Evolutionary conservation across 495 filamentous ascomycete genomes (phyloP).

Genomic region (Evernia prunastri): DNA sequence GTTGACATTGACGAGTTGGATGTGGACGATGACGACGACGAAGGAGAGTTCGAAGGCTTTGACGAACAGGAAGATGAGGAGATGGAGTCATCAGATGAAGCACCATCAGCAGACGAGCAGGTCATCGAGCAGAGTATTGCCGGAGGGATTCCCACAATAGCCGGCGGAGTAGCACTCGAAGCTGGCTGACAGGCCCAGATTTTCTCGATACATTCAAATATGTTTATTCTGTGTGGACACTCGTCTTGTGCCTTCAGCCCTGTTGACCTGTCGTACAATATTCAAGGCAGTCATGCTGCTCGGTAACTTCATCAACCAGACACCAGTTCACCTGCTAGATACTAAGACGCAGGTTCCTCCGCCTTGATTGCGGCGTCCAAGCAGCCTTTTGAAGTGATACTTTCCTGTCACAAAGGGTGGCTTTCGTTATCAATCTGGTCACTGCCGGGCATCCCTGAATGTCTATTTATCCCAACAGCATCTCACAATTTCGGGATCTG

Average conservation of each 20-base stretch:
- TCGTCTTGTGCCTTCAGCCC: not conserved
- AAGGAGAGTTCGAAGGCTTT: constrained; percentile 39
- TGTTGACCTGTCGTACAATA: not conserved
- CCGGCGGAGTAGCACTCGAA: not conserved
- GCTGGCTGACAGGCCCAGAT: not conserved
- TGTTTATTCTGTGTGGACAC: not conserved
- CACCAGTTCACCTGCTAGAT: no score
- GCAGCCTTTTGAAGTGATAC: no score
- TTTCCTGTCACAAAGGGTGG: no score
- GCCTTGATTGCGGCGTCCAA: no score
- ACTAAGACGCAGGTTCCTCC: no score
- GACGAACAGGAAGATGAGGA: constrained; percentile 28
- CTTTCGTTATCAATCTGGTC: no score
- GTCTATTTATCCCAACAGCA: no score
- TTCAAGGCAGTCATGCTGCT: not conserved
- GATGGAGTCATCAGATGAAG: constrained; percentile 2
- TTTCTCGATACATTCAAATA: not conserved
- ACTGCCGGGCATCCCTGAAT: no score
- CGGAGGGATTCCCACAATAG: not conserved
- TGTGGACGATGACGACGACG: constrained; percentile 6
- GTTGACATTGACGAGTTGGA: not conserved
- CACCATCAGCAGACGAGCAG: not conserved
- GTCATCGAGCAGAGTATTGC: not conserved
- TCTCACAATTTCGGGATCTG: no score
- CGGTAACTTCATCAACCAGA: no score